A percentile compares a stretch with the other conserved stretches of the same genome.
These are phyloP conservation scores for Suillus variegatus DNA, from an alignment of 768 basidiomycete species.

Conservation along the genomic window DNA sequence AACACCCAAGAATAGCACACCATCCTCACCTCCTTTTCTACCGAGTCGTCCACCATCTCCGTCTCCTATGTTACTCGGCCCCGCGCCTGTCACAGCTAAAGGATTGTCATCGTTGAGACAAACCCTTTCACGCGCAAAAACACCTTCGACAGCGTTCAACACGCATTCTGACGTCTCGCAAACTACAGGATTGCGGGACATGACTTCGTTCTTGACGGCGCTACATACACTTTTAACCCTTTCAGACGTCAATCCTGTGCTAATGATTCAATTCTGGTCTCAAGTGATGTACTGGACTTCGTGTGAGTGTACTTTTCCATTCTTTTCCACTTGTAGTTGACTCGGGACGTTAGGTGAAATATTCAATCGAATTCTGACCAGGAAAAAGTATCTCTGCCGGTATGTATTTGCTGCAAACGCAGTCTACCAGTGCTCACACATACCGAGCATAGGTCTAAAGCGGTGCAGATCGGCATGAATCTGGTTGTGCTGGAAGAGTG, in stretches of 20 bases:
- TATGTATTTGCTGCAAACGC: conserved; percentile 31
- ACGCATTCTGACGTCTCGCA: conserved; percentile 49
- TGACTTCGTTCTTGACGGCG: conserved; percentile 82
- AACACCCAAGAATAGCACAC: conserved; percentile 34
- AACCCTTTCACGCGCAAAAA: conserved; percentile 56
- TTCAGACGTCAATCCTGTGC: conserved; percentile 87
- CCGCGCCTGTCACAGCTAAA: conserved; percentile 49
- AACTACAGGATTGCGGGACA: conserved; percentile 48
- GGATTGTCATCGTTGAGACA: conserved; percentile 70
- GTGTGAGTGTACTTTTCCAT: conserved; percentile 52
- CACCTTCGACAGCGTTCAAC: conserved; percentile 46
- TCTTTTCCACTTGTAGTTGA: conserved; percentile 13
- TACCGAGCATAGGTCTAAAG: conserved; percentile 60
- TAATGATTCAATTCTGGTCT: conserved; percentile 90
- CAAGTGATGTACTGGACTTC: conserved; percentile 99
- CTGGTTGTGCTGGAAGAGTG: conserved; percentile 87
- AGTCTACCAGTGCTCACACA: conserved; percentile 12
- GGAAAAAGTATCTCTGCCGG: conserved; percentile 95
- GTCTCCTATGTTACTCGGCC: conserved; percentile 41
- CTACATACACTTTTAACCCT: conserved; percentile 81
- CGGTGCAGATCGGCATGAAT: conserved; percentile 89
- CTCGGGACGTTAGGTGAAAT: conserved; percentile 60
- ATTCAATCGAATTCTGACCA: conserved; percentile 83
- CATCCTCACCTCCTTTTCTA: conserved; percentile 52
- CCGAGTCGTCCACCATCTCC: conserved; percentile 54